phyloP scores from a whole-genome alignment of 2,329 filamentous ascomycete species.

The Pseudofabraea citricarpa region DNA sequence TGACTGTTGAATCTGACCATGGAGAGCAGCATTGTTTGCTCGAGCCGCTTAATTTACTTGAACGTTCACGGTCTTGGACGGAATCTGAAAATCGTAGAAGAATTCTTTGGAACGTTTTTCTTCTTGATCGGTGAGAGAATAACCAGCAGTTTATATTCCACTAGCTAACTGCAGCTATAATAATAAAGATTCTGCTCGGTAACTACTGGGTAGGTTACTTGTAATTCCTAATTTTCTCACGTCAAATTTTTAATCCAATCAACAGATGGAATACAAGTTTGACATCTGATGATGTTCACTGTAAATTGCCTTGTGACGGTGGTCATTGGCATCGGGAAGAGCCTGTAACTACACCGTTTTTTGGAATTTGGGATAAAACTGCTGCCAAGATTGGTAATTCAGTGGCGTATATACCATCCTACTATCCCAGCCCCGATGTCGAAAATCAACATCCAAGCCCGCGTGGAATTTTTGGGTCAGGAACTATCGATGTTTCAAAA shows the following conservation, averaged over 20 bases:
- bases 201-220: constrained; percentile 14
- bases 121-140: constrained; percentile 24
- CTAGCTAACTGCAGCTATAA: not conserved
- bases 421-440: constrained; percentile 12
- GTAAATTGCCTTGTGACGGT: constrained; percentile 26
- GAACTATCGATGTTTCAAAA: constrained; percentile 31
- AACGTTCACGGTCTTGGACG: constrained; percentile 18
- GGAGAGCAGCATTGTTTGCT: constrained; percentile 9
- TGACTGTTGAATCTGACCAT: constrained; percentile 13
- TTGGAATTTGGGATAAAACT: constrained; percentile 29
- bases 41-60: constrained; percentile 15
- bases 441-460: constrained; percentile 3
- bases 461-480: not conserved
- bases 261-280: constrained; percentile 25
- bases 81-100: constrained; percentile 25
- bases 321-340: constrained; percentile 22
- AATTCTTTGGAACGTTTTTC: constrained; percentile 31
- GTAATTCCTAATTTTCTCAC: not conserved
- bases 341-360: constrained; percentile 23
- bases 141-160: not conserved
- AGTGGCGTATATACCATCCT: constrained; percentile 20
- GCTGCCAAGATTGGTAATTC: constrained; percentile 25
- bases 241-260: not conserved
- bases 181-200: constrained; percentile 21
- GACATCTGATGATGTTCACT: constrained; percentile 25